phyloP scores from a whole-genome alignment of 2,329 filamentous ascomycete species.

The Zasmidium cellare region DNA sequence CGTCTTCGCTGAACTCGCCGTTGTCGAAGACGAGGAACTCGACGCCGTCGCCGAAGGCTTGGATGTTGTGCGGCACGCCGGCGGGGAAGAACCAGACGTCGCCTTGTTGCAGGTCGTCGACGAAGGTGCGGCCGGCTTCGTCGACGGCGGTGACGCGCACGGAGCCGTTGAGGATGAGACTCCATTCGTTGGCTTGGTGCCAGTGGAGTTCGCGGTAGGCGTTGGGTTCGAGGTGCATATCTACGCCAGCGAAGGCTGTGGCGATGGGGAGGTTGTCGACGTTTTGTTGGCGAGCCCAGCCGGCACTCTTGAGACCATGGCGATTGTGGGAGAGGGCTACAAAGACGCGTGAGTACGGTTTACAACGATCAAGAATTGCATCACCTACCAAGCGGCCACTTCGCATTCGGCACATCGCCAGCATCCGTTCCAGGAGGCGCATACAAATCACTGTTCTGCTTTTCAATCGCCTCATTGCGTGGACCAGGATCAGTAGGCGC shows the following conservation, averaged over 20 bases:
- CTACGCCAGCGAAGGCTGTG: slow-evolving; percentile 44
- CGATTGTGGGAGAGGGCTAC: slow-evolving; percentile 40
- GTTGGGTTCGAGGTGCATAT: slow-evolving; percentile 38
- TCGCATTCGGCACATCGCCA: slow-evolving; percentile 41
- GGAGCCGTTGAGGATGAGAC: slow-evolving; percentile 31
- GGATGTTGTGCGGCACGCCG: slow-evolving; percentile 36
- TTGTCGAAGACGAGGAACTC: slow-evolving; percentile 64
- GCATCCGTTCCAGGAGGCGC: slow-evolving; percentile 41
- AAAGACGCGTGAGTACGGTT: neutral
- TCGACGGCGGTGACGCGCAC: slow-evolving; percentile 33
- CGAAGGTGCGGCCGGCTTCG: slow-evolving; percentile 33
- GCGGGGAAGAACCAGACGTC: slow-evolving; percentile 61
- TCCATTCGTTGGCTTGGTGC: slow-evolving; percentile 37
- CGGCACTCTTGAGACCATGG: slow-evolving; percentile 40
- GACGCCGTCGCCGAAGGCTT: slow-evolving; percentile 51
- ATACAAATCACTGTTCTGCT: slow-evolving; percentile 42
- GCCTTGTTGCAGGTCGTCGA: slow-evolving; percentile 40
- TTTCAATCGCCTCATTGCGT: slow-evolving; percentile 38
- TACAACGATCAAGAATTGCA: neutral
- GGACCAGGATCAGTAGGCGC: slow-evolving; percentile 41
- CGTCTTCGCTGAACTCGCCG: slow-evolving; percentile 60
- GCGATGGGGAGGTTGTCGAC: slow-evolving; percentile 39
- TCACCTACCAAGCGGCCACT: slow-evolving; percentile 41
- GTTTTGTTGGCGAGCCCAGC: slow-evolving; percentile 45
- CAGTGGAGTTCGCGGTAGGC: slow-evolving; percentile 38